Percentiles rank a stretch among this genome's conserved stretches.
Conservation (phyloP, 768 basidiomycete species). For the Mycena haematopus region DNA sequence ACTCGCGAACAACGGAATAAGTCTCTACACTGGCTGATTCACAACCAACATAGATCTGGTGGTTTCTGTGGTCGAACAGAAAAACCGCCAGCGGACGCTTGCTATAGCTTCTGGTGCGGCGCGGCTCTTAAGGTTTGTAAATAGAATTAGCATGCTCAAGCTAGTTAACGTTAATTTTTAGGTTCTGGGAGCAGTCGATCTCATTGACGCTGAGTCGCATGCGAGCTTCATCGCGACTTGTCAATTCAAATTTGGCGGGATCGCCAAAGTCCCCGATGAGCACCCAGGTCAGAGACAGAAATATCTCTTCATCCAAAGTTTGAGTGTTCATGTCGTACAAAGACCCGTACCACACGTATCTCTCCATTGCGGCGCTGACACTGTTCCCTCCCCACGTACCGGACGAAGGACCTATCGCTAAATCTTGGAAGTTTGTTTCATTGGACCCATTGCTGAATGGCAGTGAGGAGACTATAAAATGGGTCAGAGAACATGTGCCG, state of each 20-base stretch:
- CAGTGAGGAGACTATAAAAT: constrained; percentile 63
- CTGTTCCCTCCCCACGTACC: constrained; percentile 59
- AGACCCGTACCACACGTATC: constrained; percentile 97
- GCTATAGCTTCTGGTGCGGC: constrained; percentile 97
- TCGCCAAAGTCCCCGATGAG: constrained; percentile 83
- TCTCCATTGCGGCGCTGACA: constrained; percentile 82
- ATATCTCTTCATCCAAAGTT: not conserved
- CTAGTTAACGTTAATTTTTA: constrained; percentile 36
- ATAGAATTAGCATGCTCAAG: not conserved
- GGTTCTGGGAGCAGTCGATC: constrained; percentile 69
- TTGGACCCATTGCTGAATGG: constrained; percentile 80
- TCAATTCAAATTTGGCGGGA: constrained; percentile 90
- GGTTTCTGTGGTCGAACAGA: constrained; percentile 90
- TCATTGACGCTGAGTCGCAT: constrained; percentile 65
- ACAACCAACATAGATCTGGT: constrained; percentile 71
- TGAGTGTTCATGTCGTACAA: constrained; percentile 12
- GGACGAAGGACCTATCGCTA: constrained; percentile 36
- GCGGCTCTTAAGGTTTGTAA: constrained; percentile 73
- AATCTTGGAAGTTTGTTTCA: constrained; percentile 61
- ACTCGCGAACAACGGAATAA: constrained; percentile 49
- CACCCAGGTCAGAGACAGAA: constrained; percentile 63
- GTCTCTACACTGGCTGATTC: constrained; percentile 79
- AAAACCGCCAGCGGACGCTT: constrained; percentile 85
- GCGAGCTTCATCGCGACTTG: constrained; percentile 71
- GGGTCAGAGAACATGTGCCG: constrained; percentile 70